These are phyloP conservation scores for Phaeomoniella chlamydospora DNA, from an alignment of 2,329 filamentous ascomycete genomes.

Conservation along the genomic window DNA sequence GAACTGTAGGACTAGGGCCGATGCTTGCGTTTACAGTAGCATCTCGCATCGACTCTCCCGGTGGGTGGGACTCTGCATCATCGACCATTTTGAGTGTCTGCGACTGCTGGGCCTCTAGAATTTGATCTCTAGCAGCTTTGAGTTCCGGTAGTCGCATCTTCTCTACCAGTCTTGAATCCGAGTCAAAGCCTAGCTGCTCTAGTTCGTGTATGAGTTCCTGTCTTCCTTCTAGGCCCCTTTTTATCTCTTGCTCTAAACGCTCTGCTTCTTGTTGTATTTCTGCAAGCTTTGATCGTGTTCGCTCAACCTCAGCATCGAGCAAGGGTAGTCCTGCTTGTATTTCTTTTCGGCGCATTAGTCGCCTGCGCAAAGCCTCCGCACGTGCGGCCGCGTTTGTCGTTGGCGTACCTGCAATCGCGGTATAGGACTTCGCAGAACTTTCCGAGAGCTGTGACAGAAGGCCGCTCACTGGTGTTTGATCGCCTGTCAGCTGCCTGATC, in stretches of 20 bases:
- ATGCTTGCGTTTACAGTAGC: background rate
- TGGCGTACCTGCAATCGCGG: conserved; percentile 1
- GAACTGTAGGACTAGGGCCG: background rate
- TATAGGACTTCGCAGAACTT: background rate
- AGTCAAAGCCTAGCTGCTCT: conserved; percentile 31
- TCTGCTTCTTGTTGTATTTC: conserved; percentile 11
- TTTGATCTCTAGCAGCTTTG: conserved; percentile 17
- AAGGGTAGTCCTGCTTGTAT: conserved; percentile 32
- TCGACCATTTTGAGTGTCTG: background rate
- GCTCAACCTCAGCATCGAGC: conserved; percentile 28
- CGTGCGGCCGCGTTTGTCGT: conserved; percentile 11
- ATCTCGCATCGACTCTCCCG: background rate
- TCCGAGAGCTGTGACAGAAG: background rate
- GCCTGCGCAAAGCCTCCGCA: conserved; percentile 19
- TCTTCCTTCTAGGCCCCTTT: conserved; percentile 26
- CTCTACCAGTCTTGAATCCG: conserved; percentile 28
- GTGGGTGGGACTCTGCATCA: background rate
- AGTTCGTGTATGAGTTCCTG: conserved; percentile 31
- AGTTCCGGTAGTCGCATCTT: conserved; percentile 15
- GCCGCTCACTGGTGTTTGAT: background rate
- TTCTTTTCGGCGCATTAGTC: conserved; percentile 28
- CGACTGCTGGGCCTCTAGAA: conserved; percentile 7
- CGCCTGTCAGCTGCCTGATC: background rate
- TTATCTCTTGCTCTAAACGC: conserved; percentile 1
- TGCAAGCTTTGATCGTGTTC: conserved; percentile 18